A percentile compares a stretch with the other conserved stretches of the same genome.
Conservation (phyloP, 768 basidiomycete genomes). For the Thelephora ganbajun region DNA sequence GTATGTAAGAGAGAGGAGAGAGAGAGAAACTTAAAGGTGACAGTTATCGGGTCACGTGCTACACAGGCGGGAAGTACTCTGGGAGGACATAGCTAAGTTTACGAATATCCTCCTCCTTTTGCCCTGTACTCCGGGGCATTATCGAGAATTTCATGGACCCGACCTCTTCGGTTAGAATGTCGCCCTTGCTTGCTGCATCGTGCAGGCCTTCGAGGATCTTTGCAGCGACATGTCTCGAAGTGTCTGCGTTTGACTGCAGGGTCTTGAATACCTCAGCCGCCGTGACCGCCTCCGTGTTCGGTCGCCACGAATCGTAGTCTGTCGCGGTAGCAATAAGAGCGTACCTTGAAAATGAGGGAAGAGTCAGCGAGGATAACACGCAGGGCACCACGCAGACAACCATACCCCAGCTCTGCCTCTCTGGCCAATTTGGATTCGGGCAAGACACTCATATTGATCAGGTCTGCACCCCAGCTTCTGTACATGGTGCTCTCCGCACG, state of each 20-base stretch:
- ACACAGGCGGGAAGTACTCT: constrained; percentile 39
- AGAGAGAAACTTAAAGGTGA: no score
- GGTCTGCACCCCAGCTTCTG: constrained; percentile 78
- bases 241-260: constrained; percentile 75
- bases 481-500: constrained; percentile 94
- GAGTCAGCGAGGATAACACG: background rate
- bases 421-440: constrained; percentile 96
- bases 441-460: constrained; percentile 95
- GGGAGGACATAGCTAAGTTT: constrained; percentile 71
- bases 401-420: constrained; percentile 86
- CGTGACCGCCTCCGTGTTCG: constrained; percentile 69
- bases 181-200: constrained; percentile 33
- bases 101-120: constrained; percentile 43
- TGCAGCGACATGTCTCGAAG: constrained; percentile 63
- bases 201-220: constrained; percentile 61
- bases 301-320: constrained; percentile 94
- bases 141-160: constrained; percentile 82
- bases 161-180: constrained; percentile 50
- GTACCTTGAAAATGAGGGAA: constrained; percentile 39
- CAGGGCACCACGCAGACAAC: background rate
- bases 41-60: no score
- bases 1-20: no score
- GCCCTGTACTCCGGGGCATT: constrained; percentile 51
- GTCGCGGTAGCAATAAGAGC: constrained; percentile 84
- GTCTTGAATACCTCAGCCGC: constrained; percentile 86